Evolutionary conservation across 73 alveolate genomes (phyloP).

Genomic region (Tetrahymena thermophila): DNA sequence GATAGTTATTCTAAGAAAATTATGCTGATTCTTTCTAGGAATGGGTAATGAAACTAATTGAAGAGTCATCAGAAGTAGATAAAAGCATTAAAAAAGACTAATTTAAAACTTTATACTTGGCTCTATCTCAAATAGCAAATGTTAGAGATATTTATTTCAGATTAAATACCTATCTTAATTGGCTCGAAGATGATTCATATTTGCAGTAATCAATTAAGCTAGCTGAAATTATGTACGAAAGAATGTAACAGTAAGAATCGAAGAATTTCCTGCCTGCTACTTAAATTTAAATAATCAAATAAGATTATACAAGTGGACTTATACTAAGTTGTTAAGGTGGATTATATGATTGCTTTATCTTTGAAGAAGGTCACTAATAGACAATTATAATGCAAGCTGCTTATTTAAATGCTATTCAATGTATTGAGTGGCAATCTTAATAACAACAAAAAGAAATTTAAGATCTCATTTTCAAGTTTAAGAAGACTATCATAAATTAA

Average conservation of each 20-base stretch:
- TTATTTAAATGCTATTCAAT: too few relatives aligned
- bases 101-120: background rate
- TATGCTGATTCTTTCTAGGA: background rate
- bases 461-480: background rate
- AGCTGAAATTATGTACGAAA: background rate
- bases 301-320: background rate
- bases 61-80: background rate
- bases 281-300: too few relatives aligned
- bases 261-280: background rate
- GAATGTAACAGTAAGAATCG: too few relatives aligned
- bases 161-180: background rate
- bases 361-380: background rate
- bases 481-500: background rate
- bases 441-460: too few relatives aligned
- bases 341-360: background rate
- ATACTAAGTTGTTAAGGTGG: background rate
- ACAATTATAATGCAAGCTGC: background rate
- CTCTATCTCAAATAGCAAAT: background rate
- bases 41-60: background rate
- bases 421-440: background rate
- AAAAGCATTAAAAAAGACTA: background rate
- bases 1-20: background rate
- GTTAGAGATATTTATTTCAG: background rate
- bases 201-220: background rate
- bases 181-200: background rate